A percentile compares a stretch with the other conserved stretches of the same genome.
phyloP scores from a whole-genome alignment of 495 filamentous ascomycete genomes.

The Lasiosphaeris hirsuta region DNA sequence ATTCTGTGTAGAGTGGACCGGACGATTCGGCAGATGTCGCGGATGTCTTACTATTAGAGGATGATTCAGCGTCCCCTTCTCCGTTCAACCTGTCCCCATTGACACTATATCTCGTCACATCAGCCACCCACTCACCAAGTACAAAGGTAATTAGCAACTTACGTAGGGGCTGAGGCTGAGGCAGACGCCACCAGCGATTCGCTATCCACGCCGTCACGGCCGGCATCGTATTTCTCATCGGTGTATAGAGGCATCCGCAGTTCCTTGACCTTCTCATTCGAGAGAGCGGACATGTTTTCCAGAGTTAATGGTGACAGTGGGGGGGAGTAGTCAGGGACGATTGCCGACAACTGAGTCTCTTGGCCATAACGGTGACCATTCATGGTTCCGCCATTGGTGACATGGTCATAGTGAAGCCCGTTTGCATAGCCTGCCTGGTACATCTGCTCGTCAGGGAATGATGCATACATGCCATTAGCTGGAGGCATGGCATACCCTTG shows the following conservation, averaged over 20 bases:
- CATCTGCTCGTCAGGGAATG: conserved; percentile 24
- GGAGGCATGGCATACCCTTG: conserved; percentile 10
- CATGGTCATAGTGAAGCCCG: conserved; percentile 31
- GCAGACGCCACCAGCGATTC: not conserved
- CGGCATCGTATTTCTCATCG: conserved; percentile 1
- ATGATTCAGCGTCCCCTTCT: no score
- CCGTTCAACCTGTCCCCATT: conserved; percentile 11
- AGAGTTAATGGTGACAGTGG: conserved; percentile 43
- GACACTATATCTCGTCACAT: conserved; percentile 4
- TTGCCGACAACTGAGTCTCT: conserved; percentile 64
- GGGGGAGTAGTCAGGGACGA: conserved; percentile 74
- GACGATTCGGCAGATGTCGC: conserved; percentile 34
- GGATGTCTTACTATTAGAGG: no score
- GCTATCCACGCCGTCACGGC: conserved; percentile 6
- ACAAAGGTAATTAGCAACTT: not conserved
- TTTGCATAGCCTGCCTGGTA: conserved; percentile 31
- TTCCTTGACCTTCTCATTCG: conserved; percentile 53
- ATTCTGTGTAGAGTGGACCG: conserved; percentile 49
- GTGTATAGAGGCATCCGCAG: conserved; percentile 21
- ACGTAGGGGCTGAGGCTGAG: conserved; percentile 5
- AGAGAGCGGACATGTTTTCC: conserved; percentile 46
- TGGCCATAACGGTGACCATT: conserved; percentile 41
- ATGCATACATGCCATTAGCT: conserved; percentile 13
- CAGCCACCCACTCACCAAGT: no score
- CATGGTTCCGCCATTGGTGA: conserved; percentile 38